Base-by-base conservation (phyloP, 2,329 filamentous ascomycete genomes). In the Calonectria pseudoturangicola region DNA sequence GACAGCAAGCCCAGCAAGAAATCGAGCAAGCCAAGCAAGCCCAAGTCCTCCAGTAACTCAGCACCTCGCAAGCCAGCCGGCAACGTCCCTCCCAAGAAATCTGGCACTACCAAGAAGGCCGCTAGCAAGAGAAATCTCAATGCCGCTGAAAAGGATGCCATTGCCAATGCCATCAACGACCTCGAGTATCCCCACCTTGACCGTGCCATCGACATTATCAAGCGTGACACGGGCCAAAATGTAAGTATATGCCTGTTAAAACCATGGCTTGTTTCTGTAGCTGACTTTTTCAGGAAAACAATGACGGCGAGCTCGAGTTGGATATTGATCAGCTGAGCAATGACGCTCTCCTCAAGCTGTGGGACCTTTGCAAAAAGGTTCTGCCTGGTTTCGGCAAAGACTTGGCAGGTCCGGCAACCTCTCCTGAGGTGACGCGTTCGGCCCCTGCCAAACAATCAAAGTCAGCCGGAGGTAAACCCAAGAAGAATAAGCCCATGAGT, bases 151-250 rank as follows among this genome's bases (percentile, higher is more conserved):
- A 98, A 98, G 87, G 95, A 97, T 71, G 91, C 96, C 76, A 97
- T 99, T 71, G 96, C 95, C 1, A 93, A 93, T 71, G 94, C 94
- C 16, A 97, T 98, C 75, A 94, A 93, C 79, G 92, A 93, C 74
- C 91, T 98, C 70, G 92, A 95, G 21, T 93, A 93, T 63, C 88
- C 89, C n/a, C 92, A 95, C 76, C 93, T 98, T 80, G 90, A 93
- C 63, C 91, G 92, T 77, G 95, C 96, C 0, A 94, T 98, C 39
- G 92, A 93, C 72, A 96, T 98, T 74, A 98, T 99, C 81, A 95
- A 97, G 83, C 92, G 91, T 76, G 96, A 98, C 77, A 98, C 86
- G 84, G 94, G 87, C 86, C 94, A 85, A 88, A 93, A 88, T 88
- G 97, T 86, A 89, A 91, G 88, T 89, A 71, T 56, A 8, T 10